Evolutionary conservation across 2,329 filamentous ascomycete genomes (phyloP).

Genomic region (Fusarium verrucosum): DNA sequence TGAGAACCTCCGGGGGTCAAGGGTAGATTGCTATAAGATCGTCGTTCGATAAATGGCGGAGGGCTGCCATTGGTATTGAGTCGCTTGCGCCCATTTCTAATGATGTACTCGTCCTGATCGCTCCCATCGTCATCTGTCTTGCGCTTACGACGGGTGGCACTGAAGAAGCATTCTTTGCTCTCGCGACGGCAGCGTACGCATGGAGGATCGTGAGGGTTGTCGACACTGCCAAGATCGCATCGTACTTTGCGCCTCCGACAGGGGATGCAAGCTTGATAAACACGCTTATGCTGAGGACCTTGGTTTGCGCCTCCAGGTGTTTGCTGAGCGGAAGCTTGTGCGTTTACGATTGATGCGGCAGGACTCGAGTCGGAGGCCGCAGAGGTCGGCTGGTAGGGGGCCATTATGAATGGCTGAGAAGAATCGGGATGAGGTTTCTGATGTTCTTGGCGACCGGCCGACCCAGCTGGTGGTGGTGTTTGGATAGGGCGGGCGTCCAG

Average conservation of each 20-base stretch:
- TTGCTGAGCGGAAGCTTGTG: slow-evolving; percentile 34
- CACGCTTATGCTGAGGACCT: slow-evolving; percentile 63
- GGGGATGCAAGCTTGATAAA: slow-evolving; percentile 71
- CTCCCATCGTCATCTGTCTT: slow-evolving; percentile 71
- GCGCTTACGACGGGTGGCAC: slow-evolving; percentile 90
- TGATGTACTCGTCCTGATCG: slow-evolving; percentile 71
- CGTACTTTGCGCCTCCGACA: slow-evolving; percentile 70
- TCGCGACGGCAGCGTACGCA: slow-evolving; percentile 94
- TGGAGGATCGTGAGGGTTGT: slow-evolving; percentile 92
- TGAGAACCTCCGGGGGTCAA: slow-evolving; percentile 71
- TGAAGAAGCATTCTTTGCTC: slow-evolving; percentile 97
- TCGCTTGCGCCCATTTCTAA: slow-evolving; percentile 78
- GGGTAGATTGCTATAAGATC: slow-evolving; percentile 63
- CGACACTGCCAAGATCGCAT: slow-evolving; percentile 77
- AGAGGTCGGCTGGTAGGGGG: slow-evolving; percentile 39
- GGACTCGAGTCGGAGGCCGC: slow-evolving; percentile 42
- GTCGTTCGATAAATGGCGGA: slow-evolving; percentile 55
- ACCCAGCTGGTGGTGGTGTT: slow-evolving; percentile 18
- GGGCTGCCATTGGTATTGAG: slow-evolving; percentile 59
- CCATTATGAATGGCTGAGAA: slow-evolving; percentile 28
- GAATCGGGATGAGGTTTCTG: slow-evolving; percentile 7
- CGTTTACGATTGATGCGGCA: slow-evolving; percentile 37
- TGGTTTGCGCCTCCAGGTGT: slow-evolving; percentile 29
- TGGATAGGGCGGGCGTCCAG: slow-evolving; percentile 16
- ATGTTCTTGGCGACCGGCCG: slow-evolving; percentile 8